Evolutionary conservation across 2,329 filamentous ascomycete species (phyloP).

Genomic region (Zalaria sp.): DNA sequence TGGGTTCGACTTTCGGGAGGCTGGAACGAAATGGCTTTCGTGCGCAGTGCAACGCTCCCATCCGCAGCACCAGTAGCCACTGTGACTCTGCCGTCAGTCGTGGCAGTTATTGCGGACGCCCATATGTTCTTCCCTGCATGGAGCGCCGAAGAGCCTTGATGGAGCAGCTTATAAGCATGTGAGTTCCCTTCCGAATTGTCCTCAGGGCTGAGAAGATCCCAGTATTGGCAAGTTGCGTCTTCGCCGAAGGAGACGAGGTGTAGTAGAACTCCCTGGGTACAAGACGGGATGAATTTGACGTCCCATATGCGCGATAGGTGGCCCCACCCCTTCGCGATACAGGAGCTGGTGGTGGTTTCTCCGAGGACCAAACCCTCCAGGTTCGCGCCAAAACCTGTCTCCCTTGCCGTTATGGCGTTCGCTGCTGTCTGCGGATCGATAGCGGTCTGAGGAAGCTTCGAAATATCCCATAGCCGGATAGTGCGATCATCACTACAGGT

Average conservation of each 20-base stretch:
- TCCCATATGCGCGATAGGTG: slow-evolving; percentile 86
- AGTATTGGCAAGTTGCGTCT: slow-evolving; percentile 63
- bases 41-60: slow-evolving; percentile 38
- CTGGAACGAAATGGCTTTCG: slow-evolving; percentile 1
- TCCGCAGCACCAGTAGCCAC: slow-evolving; percentile 72
- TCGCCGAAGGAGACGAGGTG: slow-evolving; percentile 69
- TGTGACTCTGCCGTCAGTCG: not conserved
- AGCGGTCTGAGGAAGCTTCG: slow-evolving; percentile 28
- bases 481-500: slow-evolving; percentile 95
- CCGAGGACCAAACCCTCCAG: slow-evolving; percentile 4
- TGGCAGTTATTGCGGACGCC: slow-evolving; percentile 40
- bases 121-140: slow-evolving; percentile 88
- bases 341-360: slow-evolving; percentile 24
- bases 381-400: slow-evolving; percentile 30
- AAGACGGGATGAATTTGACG: slow-evolving; percentile 46
- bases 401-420: slow-evolving; percentile 16
- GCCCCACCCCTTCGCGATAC: slow-evolving; percentile 63
- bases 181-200: too few species aligned
- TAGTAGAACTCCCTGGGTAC: slow-evolving; percentile 14
- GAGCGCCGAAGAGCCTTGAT: slow-evolving; percentile 43
- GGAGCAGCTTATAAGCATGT: slow-evolving; percentile 26
- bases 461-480: slow-evolving; percentile 76
- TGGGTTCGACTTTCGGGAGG: not conserved
- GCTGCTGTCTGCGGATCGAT: slow-evolving; percentile 14
- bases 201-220: slow-evolving; percentile 22